A percentile compares a stretch with the other conserved stretches of the same genome.
phyloP scores from a whole-genome alignment of 2,329 filamentous ascomycete species.

The Boeremia lycopersici region DNA sequence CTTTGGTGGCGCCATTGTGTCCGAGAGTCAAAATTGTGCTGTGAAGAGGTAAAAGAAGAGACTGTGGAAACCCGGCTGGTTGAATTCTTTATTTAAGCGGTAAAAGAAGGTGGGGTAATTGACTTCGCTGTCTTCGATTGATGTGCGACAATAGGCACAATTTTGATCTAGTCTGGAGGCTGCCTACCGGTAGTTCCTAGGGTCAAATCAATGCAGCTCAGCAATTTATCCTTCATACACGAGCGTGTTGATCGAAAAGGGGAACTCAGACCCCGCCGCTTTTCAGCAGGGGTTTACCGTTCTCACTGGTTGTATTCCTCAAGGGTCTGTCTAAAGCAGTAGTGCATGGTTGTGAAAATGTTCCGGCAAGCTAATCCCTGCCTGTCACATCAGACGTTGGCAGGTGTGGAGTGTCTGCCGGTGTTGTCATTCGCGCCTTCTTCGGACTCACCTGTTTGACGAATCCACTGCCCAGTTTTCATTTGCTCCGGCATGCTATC shows the following conservation, averaged over 20 bases:
- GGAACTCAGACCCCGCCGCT: not conserved
- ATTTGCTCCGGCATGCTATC: not conserved
- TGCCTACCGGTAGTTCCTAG: not conserved
- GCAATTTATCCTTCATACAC: not conserved
- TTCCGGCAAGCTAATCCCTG: not conserved
- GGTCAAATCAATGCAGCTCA: not conserved
- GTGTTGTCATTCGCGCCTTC: not conserved
- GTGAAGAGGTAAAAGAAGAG: not conserved
- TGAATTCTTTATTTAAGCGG: not conserved
- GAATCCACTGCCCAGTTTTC: not conserved
- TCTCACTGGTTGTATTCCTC: not conserved
- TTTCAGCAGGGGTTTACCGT: not conserved
- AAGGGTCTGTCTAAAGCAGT: not conserved
- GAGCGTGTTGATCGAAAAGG: not conserved
- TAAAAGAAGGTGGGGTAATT: not conserved
- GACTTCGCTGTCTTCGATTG: not conserved
- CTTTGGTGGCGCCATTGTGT: not conserved
- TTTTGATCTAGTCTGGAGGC: not conserved
- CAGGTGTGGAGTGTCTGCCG: not conserved
- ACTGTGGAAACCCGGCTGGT: not conserved
- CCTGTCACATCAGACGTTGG: not conserved
- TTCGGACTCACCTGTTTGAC: not conserved
- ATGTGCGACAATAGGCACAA: not conserved
- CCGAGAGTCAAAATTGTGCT: not conserved
- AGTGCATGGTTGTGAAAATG: not conserved